Evolutionary conservation across 768 basidiomycete species (phyloP).

Genomic region (Lentinula boryana): DNA sequence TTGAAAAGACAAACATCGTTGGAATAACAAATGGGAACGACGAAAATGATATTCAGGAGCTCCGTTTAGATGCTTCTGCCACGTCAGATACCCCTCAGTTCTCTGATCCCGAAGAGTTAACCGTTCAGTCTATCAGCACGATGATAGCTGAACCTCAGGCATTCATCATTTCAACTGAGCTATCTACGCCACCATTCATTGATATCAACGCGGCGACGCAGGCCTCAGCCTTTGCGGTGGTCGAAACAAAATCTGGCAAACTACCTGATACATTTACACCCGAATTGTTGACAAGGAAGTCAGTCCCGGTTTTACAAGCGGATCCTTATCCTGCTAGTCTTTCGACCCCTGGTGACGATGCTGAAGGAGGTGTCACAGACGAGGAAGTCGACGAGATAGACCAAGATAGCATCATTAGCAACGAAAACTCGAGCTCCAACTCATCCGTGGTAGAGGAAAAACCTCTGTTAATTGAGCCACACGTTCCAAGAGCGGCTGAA

Average conservation of each 20-base stretch:
- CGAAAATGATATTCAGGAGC: not conserved
- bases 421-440: not conserved
- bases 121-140: not conserved
- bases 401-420: not conserved
- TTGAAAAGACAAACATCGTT: not conserved
- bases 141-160: not conserved
- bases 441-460: not conserved
- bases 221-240: not conserved
- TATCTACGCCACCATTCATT: not conserved
- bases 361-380: not conserved
- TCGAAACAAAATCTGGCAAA: not conserved
- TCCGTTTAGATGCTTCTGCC: not conserved
- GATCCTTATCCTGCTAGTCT: constrained; percentile 46
- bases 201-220: not conserved
- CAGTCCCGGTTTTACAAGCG: constrained; percentile 23
- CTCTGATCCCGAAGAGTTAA: not conserved
- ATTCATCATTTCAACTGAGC: too few relatives aligned
- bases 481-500: not conserved
- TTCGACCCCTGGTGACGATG: constrained; percentile 30
- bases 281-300: constrained; percentile 18
- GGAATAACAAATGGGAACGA: not conserved
- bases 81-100: not conserved
- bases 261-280: constrained; percentile 4
- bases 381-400: constrained; percentile 3
- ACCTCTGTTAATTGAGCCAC: not conserved